Base-by-base conservation (phyloP, 1,139 yeast genomes). In the Pichia sp. region DNA sequence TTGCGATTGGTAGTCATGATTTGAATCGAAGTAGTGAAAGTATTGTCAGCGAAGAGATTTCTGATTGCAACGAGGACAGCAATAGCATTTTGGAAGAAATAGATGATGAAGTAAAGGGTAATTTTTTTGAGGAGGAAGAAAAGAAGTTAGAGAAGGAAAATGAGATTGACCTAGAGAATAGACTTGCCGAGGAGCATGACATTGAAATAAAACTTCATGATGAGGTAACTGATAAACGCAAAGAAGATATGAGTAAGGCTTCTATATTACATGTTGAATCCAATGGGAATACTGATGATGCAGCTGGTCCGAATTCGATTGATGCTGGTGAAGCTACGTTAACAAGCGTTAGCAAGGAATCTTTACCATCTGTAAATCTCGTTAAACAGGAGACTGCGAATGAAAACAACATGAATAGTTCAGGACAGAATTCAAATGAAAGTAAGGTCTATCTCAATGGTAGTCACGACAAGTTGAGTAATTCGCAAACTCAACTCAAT, bases 21-120 rank as follows among this genome's bases (percentile, higher is more conserved):
- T 13, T 22, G 36, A 55, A 49, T 31, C 23, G 26, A 12, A 53
- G 52, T 36, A 19, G n/a, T 25, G 54, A 46, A 13, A 53, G 56
- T 51, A 23, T 48, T 13, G 13, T 31, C n/a, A 55, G 54, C 25
- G 48, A 44, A 9, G 52, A 46, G 8, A 9, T 22, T 12, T 18
- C 44, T 19, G 23, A 25, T 21, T 46, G 47, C 3, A 48, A 52
- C 26, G n/a, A 40, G 37, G 55, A 50, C 12, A 44, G 46, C 16
- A 42, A 30, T 39, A 46, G 47, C 26, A 18, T 41, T 3, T 43
- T 46, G 13, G 52, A 48, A 26, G 53, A 48, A 9, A 31, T 28
- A 12, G 53, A 28, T 25, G 25, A 26, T 5, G 31, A 12, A 3
- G 52, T 46, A 25, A 31, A 26, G 10, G 30, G 16, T 2, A 34